Percentiles rank a stretch among this genome's conserved stretches.
These are phyloP conservation scores for Syzygium grande DNA, from an alignment of 345 rosid genomes.

Conservation along the genomic window DNA sequence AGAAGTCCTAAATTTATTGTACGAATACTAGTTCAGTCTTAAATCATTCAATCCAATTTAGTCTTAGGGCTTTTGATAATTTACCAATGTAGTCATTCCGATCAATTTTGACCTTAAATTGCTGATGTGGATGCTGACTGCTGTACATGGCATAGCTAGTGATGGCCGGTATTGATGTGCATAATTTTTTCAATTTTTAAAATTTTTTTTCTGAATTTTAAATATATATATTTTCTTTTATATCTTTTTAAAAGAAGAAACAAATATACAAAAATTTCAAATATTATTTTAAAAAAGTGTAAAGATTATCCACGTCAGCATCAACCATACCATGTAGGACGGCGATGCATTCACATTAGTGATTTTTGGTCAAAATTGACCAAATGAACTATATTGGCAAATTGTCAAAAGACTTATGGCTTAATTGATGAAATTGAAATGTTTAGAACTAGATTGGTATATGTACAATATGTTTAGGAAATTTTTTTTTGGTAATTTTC, in stretches of 20 bases:
- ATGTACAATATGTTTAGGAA: not conserved
- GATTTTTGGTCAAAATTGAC: not conserved
- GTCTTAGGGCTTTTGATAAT: not conserved
- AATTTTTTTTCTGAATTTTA: too few relatives aligned
- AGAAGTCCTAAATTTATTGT: not conserved
- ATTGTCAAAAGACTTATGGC: not conserved
- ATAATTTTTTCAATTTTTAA: too few relatives aligned
- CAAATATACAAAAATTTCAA: too few relatives aligned
- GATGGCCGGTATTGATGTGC: too few relatives aligned
- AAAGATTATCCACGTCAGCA: not conserved
- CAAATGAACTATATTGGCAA: not conserved
- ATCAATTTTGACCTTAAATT: too few relatives aligned
- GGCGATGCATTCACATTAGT: accelerated
- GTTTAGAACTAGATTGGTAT: accelerated
- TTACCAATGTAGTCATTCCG: not conserved
- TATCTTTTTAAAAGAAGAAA: too few relatives aligned
- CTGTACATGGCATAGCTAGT: too few relatives aligned
- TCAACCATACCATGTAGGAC: accelerated
- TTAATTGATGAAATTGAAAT: not conserved
- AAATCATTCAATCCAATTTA: not conserved
- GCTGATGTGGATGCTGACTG: too few relatives aligned
- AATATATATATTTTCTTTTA: too few relatives aligned
- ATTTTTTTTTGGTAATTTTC: not conserved
- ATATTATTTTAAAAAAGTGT: too few relatives aligned
- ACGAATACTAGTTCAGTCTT: accelerated